Evolutionary conservation across 148 eudicot species (phyloP).

Genomic region (Beta vulgaris): DNA sequence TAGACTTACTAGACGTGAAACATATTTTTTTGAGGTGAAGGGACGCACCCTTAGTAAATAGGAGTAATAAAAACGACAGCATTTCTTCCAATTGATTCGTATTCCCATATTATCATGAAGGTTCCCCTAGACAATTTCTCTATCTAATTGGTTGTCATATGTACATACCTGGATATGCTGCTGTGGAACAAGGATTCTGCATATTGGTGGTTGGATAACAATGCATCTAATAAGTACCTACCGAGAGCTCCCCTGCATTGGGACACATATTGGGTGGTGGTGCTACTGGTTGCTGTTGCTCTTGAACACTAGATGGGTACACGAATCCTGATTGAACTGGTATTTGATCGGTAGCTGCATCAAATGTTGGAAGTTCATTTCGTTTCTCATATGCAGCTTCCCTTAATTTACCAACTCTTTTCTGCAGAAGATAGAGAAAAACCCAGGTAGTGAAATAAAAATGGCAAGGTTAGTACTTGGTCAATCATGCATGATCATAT

Average conservation of each 20-base stretch:
- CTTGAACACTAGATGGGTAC: not conserved
- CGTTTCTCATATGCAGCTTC: conserved; percentile 39
- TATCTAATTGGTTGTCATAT: not conserved
- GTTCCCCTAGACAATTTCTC: not conserved
- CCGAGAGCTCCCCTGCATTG: not conserved
- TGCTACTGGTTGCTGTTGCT: not conserved
- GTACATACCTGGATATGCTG: conserved; percentile 15
- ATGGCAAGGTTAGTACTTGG: not conserved
- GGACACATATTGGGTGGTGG: not conserved
- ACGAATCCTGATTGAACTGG: not conserved
- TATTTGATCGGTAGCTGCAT: conserved; percentile 19
- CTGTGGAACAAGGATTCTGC: not conserved
- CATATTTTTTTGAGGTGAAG: too few relatives aligned
- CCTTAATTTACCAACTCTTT: conserved; percentile 38
- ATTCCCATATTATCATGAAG: not conserved
- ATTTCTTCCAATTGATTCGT: not conserved
- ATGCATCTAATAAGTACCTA: not conserved
- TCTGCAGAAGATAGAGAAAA: conserved; percentile 30
- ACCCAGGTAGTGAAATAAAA: not conserved
- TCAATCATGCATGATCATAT: not conserved
- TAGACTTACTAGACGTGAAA: too few relatives aligned
- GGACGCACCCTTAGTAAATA: too few relatives aligned
- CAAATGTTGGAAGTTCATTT: conserved; percentile 20
- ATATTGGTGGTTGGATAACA: too few relatives aligned
- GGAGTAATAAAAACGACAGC: not conserved